Conservation (phyloP, 176 grass and related monocot species). For the Oryza glaberrima region DNA sequence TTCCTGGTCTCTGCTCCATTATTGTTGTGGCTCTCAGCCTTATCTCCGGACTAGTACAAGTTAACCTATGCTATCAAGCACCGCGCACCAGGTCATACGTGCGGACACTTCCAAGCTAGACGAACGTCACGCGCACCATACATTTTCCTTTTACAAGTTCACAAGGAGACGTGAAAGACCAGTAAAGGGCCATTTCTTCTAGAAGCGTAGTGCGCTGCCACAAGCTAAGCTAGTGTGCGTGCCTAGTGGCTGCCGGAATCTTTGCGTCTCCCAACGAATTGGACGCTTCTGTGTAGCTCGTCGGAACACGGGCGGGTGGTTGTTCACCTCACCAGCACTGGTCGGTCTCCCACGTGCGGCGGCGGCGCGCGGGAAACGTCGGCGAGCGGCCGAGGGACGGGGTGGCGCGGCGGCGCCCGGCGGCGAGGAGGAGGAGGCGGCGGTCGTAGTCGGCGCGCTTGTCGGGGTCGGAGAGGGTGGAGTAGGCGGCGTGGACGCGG, state of each 20-base stretch:
- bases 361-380: constrained; percentile 44
- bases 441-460: constrained; percentile 71
- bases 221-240: background rate
- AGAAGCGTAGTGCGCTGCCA: constrained; percentile 22
- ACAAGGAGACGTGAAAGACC: constrained; percentile 14
- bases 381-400: constrained; percentile 33
- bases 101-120: constrained; percentile 19
- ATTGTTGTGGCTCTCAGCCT: constrained; percentile 20
- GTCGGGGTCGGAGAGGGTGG: constrained; percentile 59
- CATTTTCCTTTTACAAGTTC: background rate
- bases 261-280: constrained; percentile 1
- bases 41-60: constrained; percentile 15
- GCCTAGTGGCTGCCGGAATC: constrained; percentile 11
- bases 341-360: constrained; percentile 74
- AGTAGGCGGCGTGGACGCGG: constrained; percentile 68
- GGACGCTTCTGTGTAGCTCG: constrained; percentile 1
- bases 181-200: constrained; percentile 11
- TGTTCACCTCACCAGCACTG: constrained; percentile 63
- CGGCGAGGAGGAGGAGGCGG: constrained; percentile 34
- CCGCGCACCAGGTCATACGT: constrained; percentile 1
- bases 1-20: background rate
- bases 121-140: constrained; percentile 26
- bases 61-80: constrained; percentile 24
- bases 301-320: background rate
- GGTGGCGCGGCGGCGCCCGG: constrained; percentile 3